These are phyloP conservation scores for Nosema muscidifuracis DNA, from an alignment of 371 early-diverging fungal species.

Conservation along the genomic window DNA sequence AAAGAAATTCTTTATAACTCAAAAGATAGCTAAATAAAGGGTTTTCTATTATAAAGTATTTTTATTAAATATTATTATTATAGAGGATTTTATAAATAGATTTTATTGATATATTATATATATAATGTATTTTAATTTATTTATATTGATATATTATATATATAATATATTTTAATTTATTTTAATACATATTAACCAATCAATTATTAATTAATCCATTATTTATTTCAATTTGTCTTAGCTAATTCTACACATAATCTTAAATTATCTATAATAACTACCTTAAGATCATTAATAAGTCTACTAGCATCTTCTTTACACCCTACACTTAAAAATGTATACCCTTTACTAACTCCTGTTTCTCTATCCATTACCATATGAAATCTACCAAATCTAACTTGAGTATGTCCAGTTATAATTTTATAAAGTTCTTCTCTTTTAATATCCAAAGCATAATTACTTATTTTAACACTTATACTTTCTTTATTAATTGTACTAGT, in stretches of 20 bases:
- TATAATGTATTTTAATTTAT: background rate
- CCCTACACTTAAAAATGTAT: slow-evolving; percentile 43
- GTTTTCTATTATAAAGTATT: background rate
- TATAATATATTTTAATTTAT: background rate
- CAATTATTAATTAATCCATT: background rate
- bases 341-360: slow-evolving; percentile 45
- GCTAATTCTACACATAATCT: slow-evolving; percentile 30
- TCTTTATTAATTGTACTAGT: background rate
- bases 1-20: slow-evolving; percentile 53
- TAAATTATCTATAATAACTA: slow-evolving; percentile 23
- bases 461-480: slow-evolving; percentile 23
- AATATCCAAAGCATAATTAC: slow-evolving; percentile 26
- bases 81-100: background rate
- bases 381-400: slow-evolving; percentile 19
- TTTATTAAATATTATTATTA: background rate
- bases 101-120: background rate
- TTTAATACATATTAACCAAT: background rate
- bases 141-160: background rate
- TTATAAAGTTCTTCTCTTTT: slow-evolving; percentile 16
- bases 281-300: slow-evolving; percentile 22
- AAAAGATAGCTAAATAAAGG: slow-evolving; percentile 52
- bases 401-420: slow-evolving; percentile 6
- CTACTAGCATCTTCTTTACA: slow-evolving; percentile 37
- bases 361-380: slow-evolving; percentile 43
- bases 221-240: slow-evolving; percentile 5